Base-by-base conservation (phyloP, 1,284 basidiomycete genomes). In the Cryptococcus sp. region DNA sequence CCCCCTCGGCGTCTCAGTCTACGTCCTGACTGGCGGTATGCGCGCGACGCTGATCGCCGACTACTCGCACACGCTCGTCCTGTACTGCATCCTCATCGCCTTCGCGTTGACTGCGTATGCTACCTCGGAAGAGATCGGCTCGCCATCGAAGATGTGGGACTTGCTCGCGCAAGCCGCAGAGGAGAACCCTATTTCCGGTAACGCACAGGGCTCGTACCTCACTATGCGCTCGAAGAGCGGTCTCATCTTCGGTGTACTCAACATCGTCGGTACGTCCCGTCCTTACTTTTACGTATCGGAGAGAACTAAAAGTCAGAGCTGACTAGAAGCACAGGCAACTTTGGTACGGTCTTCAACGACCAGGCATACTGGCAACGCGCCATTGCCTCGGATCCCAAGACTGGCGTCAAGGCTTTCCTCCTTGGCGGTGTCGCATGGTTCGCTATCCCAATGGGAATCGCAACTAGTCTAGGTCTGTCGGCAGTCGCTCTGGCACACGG, bases 381-480 rank as follows among this genome's bases (percentile, higher is more conserved):
- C 2, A 93, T 95, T 68, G 92, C 93, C 0, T 88, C 86, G 58
- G 82, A 87, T 27, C 92, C 91, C 0, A 85, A 85, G 1, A 88
- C 84, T n/a, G 89, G 88, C 25, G 90, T 93, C 50, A 90, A 90
- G 74, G 93, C 90, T 0, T 96, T 93, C 79, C 80, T 95, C 10
- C 82, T 91, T 22, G 93, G 92, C 50, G 93, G 93, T n/a, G 75
- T 93, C 3, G 88, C 90, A 13, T 92, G 91, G 90, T 87, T 93
- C 70, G 87, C 89, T 1, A 90, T 91, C 57, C 90, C 91, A 0
- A 89, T 91, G 74, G 73, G 65, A n/a, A 71, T 77, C 47, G 71
- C 77, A 7, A 75, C 77, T 0, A 71, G 67, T 0, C 84, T 95
- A 22, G 91, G 91, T 11, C 82, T 93, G 2, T 84, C 89, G 7